Evolutionary conservation across 1,284 basidiomycete genomes (phyloP).

Genomic region (Apiotrichum mycotoxinovorans): DNA sequence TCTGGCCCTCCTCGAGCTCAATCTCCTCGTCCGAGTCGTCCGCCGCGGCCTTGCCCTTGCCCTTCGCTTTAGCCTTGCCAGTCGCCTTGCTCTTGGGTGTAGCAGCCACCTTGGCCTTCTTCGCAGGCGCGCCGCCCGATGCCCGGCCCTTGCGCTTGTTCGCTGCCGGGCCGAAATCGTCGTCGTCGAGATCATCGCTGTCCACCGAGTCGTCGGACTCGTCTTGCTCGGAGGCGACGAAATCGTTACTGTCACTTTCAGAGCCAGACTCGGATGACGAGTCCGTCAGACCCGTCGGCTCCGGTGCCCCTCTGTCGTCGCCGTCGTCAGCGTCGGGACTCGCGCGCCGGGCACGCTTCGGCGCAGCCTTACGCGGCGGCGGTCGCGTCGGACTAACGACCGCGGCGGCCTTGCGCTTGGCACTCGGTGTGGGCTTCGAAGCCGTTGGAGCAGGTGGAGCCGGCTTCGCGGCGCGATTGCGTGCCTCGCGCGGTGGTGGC

Average conservation of each 20-base stretch:
- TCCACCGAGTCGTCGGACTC: conserved; percentile 32
- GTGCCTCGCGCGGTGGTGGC: neutral
- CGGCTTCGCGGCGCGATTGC: neutral
- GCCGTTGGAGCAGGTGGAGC: neutral
- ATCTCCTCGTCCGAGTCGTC: conserved; percentile 31
- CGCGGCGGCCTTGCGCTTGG: neutral
- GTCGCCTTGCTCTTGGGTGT: neutral
- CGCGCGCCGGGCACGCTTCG: neutral
- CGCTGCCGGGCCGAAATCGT: conserved; percentile 8
- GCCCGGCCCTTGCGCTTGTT: neutral
- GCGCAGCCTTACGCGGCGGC: conserved; percentile 1
- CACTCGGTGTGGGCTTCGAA: neutral
- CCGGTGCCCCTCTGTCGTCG: conserved; percentile 15
- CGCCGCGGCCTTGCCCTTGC: conserved; percentile 11
- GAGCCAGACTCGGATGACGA: neutral
- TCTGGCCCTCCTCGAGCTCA: conserved; percentile 36
- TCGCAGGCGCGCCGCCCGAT: neutral
- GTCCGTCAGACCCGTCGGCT: conserved; percentile 40
- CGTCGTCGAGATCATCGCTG: conserved; percentile 33
- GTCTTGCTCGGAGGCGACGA: conserved; percentile 20
- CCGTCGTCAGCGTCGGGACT: conserved; percentile 1
- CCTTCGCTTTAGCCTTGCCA: conserved; percentile 1
- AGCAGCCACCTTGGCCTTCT: neutral
- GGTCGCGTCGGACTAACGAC: neutral
- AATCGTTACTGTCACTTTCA: conserved; percentile 24